These are phyloP conservation scores for Penicillium cataractarum DNA, from an alignment of 495 filamentous ascomycete species.

Conservation along the genomic window DNA sequence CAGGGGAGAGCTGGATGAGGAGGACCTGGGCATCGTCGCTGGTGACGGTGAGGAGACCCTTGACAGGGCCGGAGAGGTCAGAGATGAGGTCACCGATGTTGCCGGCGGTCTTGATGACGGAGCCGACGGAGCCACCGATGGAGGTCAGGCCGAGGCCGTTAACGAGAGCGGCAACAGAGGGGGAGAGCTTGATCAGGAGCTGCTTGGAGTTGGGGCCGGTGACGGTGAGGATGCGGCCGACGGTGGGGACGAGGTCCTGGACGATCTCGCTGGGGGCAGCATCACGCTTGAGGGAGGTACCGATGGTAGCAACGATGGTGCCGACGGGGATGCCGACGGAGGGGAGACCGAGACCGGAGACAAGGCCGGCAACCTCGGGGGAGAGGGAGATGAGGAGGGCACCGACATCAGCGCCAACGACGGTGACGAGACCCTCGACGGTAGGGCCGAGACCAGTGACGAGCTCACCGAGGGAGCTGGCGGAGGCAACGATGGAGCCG, in stretches of 20 bases:
- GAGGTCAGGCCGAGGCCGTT: slow-evolving; percentile 35
- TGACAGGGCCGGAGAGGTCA: slow-evolving; percentile 34
- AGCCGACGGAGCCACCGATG: slow-evolving; percentile 32
- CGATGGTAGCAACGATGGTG: slow-evolving; percentile 29
- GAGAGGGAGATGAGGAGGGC: slow-evolving; percentile 39
- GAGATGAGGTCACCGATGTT: slow-evolving; percentile 43
- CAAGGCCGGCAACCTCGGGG: slow-evolving; percentile 37
- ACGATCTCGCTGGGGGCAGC: slow-evolving; percentile 33
- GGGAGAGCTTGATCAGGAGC: slow-evolving; percentile 41
- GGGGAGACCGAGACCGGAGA: slow-evolving; percentile 37
- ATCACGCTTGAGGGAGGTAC: slow-evolving; percentile 30
- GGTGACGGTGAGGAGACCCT: slow-evolving; percentile 39
- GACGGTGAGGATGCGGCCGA: slow-evolving; percentile 35
- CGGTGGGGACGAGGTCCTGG: slow-evolving; percentile 37
- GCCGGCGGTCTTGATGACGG: slow-evolving; percentile 35
- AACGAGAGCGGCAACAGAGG: slow-evolving; percentile 35
- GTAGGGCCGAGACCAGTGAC: slow-evolving; percentile 34
- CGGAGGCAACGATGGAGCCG: slow-evolving; percentile 34
- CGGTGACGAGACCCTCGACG: slow-evolving; percentile 36
- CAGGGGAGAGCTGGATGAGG: slow-evolving; percentile 41
- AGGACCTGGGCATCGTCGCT: slow-evolving; percentile 37
- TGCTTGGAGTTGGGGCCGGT: slow-evolving; percentile 37
- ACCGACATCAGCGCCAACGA: slow-evolving; percentile 34
- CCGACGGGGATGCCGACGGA: slow-evolving; percentile 34
- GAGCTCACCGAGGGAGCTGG: slow-evolving; percentile 34